phyloP scores from a whole-genome alignment of 305 asterid species.

The Fraxinus angustifolia region DNA sequence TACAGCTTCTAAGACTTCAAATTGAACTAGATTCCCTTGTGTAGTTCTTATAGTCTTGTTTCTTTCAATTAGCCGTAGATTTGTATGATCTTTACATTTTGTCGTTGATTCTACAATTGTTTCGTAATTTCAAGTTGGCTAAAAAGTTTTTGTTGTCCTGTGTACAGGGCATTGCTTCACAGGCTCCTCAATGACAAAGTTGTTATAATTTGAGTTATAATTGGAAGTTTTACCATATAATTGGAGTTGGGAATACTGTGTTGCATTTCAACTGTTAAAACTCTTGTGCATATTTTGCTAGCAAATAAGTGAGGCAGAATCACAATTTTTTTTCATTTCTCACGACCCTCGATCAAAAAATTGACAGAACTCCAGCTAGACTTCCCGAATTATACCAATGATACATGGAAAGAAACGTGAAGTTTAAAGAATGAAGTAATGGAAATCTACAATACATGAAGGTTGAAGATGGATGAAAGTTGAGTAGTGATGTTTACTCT shows the following conservation, averaged over 20 bases:
- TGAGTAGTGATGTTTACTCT: conserved; percentile 19
- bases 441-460: conserved; percentile 4
- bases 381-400: not conserved
- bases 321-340: not conserved
- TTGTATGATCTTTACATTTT: not conserved
- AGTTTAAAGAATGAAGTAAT: conserved; percentile 33
- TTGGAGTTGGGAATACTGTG: not conserved
- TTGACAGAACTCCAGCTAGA: not conserved
- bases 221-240: not conserved
- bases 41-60: not conserved
- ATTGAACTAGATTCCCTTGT: conserved; percentile 28
- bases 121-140: not conserved
- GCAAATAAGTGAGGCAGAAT: not conserved
- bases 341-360: not conserved
- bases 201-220: not conserved
- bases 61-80: not conserved
- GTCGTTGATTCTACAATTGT: not conserved
- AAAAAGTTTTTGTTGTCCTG: not conserved
- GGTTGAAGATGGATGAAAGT: conserved; percentile 1
- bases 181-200: not conserved
- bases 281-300: not conserved
- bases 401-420: conserved; percentile 14
- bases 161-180: too few relatives aligned
- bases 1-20: conserved; percentile 39
- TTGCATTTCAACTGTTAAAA: not conserved